Evolutionary conservation across 1,284 basidiomycete species (phyloP).

Genomic region (Athelia psychrophila): DNA sequence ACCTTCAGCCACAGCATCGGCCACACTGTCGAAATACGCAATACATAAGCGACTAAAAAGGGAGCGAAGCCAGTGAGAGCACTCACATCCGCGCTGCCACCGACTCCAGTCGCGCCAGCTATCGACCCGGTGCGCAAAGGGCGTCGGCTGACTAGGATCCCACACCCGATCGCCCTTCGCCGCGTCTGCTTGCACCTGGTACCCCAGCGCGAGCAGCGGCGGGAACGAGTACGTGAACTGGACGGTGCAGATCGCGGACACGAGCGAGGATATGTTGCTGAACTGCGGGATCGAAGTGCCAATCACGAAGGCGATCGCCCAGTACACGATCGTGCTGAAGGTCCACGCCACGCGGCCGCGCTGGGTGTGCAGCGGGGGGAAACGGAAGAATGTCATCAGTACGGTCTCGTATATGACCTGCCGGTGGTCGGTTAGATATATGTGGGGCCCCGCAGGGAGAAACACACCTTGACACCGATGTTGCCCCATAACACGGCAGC

Average conservation of each 20-base stretch:
- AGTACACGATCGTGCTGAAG: constrained; percentile 36
- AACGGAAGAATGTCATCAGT: constrained; percentile 28
- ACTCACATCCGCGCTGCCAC: constrained; percentile 33
- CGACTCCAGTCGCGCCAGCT: constrained; percentile 36
- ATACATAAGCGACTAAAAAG: too few species aligned
- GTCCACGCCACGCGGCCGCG: constrained; percentile 46
- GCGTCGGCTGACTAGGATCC: constrained; percentile 26
- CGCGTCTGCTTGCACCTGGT: constrained; percentile 42
- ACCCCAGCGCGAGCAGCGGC: constrained; percentile 48
- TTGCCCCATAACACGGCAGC: constrained; percentile 65
- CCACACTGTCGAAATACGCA: too few species aligned
- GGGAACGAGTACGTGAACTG: constrained; percentile 67
- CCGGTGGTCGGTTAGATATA: not conserved
- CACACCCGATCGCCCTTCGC: constrained; percentile 26
- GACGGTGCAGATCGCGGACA: constrained; percentile 59
- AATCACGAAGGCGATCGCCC: constrained; percentile 55
- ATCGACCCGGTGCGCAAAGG: constrained; percentile 24
- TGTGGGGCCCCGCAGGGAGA: not conserved
- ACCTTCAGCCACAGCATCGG: constrained; percentile 27
- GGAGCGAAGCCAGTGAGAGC: too few species aligned
- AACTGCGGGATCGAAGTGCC: constrained; percentile 63
- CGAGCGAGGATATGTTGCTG: constrained; percentile 47
- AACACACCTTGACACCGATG: constrained; percentile 48
- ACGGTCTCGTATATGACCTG: constrained; percentile 22
- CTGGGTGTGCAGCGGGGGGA: constrained; percentile 23